Evolutionary conservation across 352 stramenopile species (phyloP), one percentile per base, ranked within the genome.

Genomic region (Globisporangium spinosum): DNA sequence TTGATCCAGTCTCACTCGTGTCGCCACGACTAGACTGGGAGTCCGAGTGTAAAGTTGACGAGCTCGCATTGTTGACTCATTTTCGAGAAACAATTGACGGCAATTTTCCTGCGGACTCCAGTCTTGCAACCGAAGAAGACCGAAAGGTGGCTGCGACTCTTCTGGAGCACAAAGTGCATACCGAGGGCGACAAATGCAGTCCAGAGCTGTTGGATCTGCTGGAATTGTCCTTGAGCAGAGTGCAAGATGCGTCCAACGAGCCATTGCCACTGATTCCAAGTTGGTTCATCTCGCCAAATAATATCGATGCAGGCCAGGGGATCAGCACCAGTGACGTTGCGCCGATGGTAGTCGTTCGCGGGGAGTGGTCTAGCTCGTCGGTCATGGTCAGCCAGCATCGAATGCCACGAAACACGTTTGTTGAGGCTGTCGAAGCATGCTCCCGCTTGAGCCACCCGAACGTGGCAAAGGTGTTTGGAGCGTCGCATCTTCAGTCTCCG

Each of bases 391-490:
- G 23, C n/a, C 25, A 23, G 34, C 9, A 38, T 23, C 9, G 1
- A 4, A 23, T 62, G 13, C n/a, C 40, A 15, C 57, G 22, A 2
- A 12, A 62, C 2, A 32, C 9, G 9, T 57, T 57, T 20, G 10
- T 57, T 25, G n/a, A 53, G 22, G 32, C 8, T 12, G 57, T 53
- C 3, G 22, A 34, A 3, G 20, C 7, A 7, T 53, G 57, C 35
- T 53, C 35, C n/a, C 57, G 3, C 2, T 17, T 53, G 57, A 53
- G 22, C 57, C 57, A 53, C 25, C 34, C 57, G 57, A 62, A 51
- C 57, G n/a, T 62, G n/a, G 34, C 27, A 12, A 62, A 62, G 57
- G 32, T 35, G 57, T 53, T 62, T 45, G 57, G 57, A 1, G 57
- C 57, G 34, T 62, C 34, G 2, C 57, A 62, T 27, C 34, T 62